Evolutionary conservation across 2,329 filamentous ascomycete genomes (phyloP).

Genomic region (Aureobasidium musti): DNA sequence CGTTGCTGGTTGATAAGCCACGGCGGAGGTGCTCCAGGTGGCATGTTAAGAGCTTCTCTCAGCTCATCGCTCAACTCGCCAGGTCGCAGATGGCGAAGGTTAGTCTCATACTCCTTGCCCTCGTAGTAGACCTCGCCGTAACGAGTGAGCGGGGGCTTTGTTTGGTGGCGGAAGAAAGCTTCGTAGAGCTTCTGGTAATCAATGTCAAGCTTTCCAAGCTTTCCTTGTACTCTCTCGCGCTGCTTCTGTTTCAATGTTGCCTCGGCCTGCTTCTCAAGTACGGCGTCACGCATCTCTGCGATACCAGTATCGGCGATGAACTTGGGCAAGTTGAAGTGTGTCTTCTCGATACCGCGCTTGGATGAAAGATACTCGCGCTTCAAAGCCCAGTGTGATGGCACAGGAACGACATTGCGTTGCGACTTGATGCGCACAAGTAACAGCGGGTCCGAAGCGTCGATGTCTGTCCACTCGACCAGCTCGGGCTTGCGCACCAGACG

Average conservation of each 20-base stretch:
- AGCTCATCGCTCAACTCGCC: conserved; percentile 87
- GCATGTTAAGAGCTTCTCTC: conserved; percentile 91
- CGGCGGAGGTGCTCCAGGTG: conserved; percentile 86
- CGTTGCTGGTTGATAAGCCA: conserved; percentile 98
- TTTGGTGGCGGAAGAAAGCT: conserved; percentile 97
- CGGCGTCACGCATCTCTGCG: conserved; percentile 95
- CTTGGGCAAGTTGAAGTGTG: conserved; percentile 86
- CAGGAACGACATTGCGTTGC: conserved; percentile 91
- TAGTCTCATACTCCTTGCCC: conserved; percentile 96
- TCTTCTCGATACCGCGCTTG: conserved; percentile 94
- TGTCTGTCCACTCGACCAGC: conserved; percentile 96
- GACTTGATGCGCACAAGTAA: conserved; percentile 93
- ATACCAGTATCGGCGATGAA: conserved; percentile 99
- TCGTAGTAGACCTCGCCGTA: conserved; percentile 99
- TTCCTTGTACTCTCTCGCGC: conserved; percentile 87
- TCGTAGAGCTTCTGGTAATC: conserved; percentile 99
- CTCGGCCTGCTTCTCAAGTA: conserved; percentile 92
- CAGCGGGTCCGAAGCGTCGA: conserved; percentile 83
- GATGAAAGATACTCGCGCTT: conserved; percentile 97
- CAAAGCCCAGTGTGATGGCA: conserved; percentile 89
- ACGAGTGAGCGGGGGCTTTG: conserved; percentile 87
- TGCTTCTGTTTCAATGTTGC: conserved; percentile 93
- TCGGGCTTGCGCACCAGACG: conserved; percentile 88
- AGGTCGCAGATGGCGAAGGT: conserved; percentile 83
- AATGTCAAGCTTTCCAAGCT: conserved; percentile 96